Conservation (phyloP, 2,329 filamentous ascomycete species). For the Allantophomopsis cytisporea region DNA sequence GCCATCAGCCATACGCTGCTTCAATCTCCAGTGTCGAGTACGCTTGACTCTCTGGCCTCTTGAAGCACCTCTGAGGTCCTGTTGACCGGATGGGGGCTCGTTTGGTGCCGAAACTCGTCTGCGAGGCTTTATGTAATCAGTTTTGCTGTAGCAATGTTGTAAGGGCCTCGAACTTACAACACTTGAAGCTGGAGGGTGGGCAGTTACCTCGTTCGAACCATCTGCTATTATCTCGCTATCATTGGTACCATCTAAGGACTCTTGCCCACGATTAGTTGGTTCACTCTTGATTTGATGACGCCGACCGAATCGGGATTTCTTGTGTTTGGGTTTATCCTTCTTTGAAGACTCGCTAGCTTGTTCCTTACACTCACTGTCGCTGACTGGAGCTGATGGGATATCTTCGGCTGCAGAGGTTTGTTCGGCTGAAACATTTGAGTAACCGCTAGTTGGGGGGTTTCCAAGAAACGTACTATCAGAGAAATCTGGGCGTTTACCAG, state of each 20-base stretch:
- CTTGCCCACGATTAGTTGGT: constrained; percentile 6
- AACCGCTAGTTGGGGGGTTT: not conserved
- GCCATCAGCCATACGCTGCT: constrained; percentile 8
- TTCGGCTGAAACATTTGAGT: not conserved
- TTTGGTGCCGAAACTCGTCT: constrained; percentile 16
- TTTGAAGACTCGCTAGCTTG: not conserved
- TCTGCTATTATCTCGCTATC: constrained; percentile 9
- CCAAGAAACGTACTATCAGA: not conserved
- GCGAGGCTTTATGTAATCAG: not conserved
- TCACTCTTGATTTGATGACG: constrained; percentile 14
- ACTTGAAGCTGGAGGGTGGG: constrained; percentile 3
- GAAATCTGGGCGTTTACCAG: not conserved
- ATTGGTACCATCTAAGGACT: constrained; percentile 10
- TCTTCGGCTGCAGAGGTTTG: constrained; percentile 3
- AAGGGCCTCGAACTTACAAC: constrained; percentile 4
- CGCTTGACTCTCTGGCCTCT: constrained; percentile 8
- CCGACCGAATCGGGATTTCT: constrained; percentile 8
- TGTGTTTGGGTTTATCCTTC: constrained; percentile 4
- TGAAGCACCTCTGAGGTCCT: constrained; percentile 3
- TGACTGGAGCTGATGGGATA: constrained; percentile 3
- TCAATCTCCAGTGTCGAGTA: constrained; percentile 15
- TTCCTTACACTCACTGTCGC: not conserved
- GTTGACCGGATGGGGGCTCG: constrained; percentile 10
- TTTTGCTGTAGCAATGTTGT: constrained; percentile 3
- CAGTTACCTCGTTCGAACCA: constrained; percentile 10